A percentile compares a stretch with the other conserved stretches of the same genome.
Evolutionary conservation across 2,329 filamentous ascomycete species (phyloP).

Genomic region (Phialocephala subalpina): DNA sequence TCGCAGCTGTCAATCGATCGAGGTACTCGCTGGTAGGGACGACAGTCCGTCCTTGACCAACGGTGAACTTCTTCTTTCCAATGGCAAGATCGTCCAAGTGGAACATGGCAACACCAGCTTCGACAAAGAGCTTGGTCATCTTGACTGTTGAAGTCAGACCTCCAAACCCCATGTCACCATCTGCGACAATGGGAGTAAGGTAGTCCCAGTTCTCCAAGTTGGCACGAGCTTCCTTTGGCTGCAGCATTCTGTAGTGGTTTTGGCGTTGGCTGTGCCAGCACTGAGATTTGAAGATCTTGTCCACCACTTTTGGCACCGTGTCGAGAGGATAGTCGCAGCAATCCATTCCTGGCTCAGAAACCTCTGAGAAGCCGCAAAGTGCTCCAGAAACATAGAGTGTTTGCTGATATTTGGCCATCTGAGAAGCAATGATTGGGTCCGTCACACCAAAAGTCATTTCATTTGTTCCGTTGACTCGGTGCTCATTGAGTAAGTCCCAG

Average conservation of each 20-base stretch:
- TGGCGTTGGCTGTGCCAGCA: conserved; percentile 52
- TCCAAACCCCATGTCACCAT: conserved; percentile 54
- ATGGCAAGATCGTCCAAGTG: conserved; percentile 53
- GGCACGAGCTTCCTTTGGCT: conserved; percentile 42
- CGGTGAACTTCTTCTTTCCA: conserved; percentile 53
- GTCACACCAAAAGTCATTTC: conserved; percentile 51
- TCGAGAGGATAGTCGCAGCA: conserved; percentile 53
- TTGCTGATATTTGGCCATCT: conserved; percentile 49
- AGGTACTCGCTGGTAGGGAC: conserved; percentile 51
- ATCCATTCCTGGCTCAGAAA: conserved; percentile 49
- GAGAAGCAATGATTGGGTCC: conserved; percentile 46
- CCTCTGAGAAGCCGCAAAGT: conserved; percentile 49
- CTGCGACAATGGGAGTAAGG: conserved; percentile 50
- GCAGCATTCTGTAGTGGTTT: conserved; percentile 45
- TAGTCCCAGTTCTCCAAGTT: conserved; percentile 49
- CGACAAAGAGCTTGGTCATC: conserved; percentile 51
- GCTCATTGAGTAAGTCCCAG: conserved; percentile 47
- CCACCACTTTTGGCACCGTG: conserved; percentile 50
- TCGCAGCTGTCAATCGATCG: conserved; percentile 45
- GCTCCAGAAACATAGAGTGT: conserved; percentile 52
- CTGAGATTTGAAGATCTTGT: conserved; percentile 50
- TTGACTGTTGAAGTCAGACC: conserved; percentile 50
- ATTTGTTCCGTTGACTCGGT: conserved; percentile 45
- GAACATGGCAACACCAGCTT: conserved; percentile 52
- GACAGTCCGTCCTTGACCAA: conserved; percentile 49